These are phyloP conservation scores for Magnaporthales sp. DNA, from an alignment of 2,329 filamentous ascomycete species.

Conservation along the genomic window DNA sequence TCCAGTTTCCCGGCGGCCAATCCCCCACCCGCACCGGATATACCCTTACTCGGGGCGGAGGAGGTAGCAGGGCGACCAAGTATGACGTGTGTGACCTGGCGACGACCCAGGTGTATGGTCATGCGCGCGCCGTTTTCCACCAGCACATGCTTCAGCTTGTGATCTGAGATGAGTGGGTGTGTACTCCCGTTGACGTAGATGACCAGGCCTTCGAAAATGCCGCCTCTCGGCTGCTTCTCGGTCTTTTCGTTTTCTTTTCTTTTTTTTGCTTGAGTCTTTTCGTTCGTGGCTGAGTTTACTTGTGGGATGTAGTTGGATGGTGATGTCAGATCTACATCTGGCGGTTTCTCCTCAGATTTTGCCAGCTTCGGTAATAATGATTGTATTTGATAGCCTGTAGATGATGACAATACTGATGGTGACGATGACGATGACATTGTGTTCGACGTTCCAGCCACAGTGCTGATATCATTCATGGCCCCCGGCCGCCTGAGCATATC, in stretches of 20 bases:
- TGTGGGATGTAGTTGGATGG: neutral
- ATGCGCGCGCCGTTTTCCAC: conserved; percentile 64
- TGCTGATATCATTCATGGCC: conserved; percentile 7
- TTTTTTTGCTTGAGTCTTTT: neutral
- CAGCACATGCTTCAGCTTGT: conserved; percentile 73
- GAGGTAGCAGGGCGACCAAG: conserved; percentile 48
- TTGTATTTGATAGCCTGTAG: neutral
- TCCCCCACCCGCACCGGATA: conserved; percentile 57
- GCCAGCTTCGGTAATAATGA: neutral
- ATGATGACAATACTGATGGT: neutral
- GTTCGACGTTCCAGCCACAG: conserved; percentile 1
- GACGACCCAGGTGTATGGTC: conserved; percentile 62
- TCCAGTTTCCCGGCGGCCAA: conserved; percentile 72
- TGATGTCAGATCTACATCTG: neutral
- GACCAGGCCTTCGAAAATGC: conserved; percentile 61
- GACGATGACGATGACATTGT: neutral
- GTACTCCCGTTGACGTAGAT: conserved; percentile 88
- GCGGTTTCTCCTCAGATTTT: neutral
- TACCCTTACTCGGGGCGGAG: conserved; percentile 15
- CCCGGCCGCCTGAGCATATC: conserved; percentile 45
- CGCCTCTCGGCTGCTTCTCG: conserved; percentile 10
- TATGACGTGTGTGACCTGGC: conserved; percentile 78
- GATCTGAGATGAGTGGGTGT: conserved; percentile 71
- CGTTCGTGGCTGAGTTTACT: neutral
- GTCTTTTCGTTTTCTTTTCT: neutral